Evolutionary conservation across 2,329 filamentous ascomycete species (phyloP), one percentile per base, ranked within the genome.

Genomic region (Pyricularia sp.): DNA sequence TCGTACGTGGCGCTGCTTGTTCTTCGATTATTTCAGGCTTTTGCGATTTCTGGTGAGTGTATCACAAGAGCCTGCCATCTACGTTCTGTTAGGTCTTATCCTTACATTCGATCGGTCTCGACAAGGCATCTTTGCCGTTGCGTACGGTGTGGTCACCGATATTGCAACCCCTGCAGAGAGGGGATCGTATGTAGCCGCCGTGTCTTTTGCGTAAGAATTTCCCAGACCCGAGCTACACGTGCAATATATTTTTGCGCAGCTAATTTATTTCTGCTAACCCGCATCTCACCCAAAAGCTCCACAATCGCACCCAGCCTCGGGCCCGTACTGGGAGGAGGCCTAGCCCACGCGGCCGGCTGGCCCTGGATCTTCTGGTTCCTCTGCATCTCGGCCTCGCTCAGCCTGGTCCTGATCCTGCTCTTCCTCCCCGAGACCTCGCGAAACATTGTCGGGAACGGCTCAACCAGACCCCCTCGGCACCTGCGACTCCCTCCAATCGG

Each of bases 261-360:
- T 2, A 19, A 19, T 19, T 1, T 19, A 40, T 19, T 1, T 12
- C 10, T 10, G 3, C 35, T 44, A 44, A 44, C 35, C 19, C 13
- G 13, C 13, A 13, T 44, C 35, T 40, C 35, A 13, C 13, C 30
- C 6, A 40, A 40, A 40, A 19, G 24, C n/a, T 64, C 77, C 63
- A 78, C 76, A 65, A 73, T 74, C 35, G 79, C 75, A 60, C 68
- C 75, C 2, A 76, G 82, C 4, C 70, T 85, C 57, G 75, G 70
- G 6, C 74, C 75, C 8, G 72, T 74, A 0, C 63, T 78, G 44
- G 61, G 61, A 16, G 30, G 31, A 24, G 26, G 33, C 19, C 59
- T 61, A 4, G 59, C 59, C n/a, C 78, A 88, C 68, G 88, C 82
- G 66, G 78, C 88, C 0, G 85, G 81, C 2, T 86, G 83, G 83